phyloP scores from a whole-genome alignment of 352 stramenopile genomes.

The Nothophytophthora sp. region DNA sequence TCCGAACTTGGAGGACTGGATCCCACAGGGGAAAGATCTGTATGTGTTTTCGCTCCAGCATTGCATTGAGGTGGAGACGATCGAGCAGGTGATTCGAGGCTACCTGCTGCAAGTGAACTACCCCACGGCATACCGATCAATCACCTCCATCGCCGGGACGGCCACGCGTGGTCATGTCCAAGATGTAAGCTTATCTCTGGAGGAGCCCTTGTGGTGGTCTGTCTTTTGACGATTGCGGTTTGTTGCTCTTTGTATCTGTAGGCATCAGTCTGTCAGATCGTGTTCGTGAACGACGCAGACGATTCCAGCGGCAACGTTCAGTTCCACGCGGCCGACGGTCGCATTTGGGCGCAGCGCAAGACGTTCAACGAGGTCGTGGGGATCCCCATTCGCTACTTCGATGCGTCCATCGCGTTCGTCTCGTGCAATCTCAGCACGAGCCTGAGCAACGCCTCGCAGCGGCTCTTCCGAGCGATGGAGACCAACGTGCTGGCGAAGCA shows the following conservation, averaged over 20 bases:
- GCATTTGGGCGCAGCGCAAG: slow-evolving; percentile 75
- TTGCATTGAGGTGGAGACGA: slow-evolving; percentile 59
- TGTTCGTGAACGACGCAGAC: slow-evolving; percentile 87
- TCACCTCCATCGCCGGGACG: slow-evolving; percentile 79
- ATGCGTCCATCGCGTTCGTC: slow-evolving; percentile 84
- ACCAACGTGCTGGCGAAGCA: slow-evolving; percentile 52
- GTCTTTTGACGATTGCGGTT: not conserved
- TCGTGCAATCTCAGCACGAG: slow-evolving; percentile 72
- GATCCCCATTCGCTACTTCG: slow-evolving; percentile 83
- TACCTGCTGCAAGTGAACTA: slow-evolving; percentile 81
- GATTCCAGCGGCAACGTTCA: slow-evolving; percentile 80
- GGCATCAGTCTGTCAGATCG: slow-evolving; percentile 78
- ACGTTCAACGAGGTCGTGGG: slow-evolving; percentile 79
- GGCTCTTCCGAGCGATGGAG: slow-evolving; percentile 23
- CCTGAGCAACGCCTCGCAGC: slow-evolving; percentile 28
- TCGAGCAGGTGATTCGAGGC: slow-evolving; percentile 68
- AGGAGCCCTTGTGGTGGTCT: slow-evolving; percentile 1
- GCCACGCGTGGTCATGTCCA: slow-evolving; percentile 53
- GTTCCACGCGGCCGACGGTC: slow-evolving; percentile 64
- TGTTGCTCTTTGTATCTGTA: slow-evolving; percentile 10
- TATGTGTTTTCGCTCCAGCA: slow-evolving; percentile 87
- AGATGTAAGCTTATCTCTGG: slow-evolving; percentile 49
- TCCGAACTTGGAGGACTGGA: slow-evolving; percentile 73
- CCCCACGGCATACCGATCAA: slow-evolving; percentile 74
- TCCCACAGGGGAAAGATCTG: slow-evolving; percentile 69